These are phyloP conservation scores for Botrytis medusae DNA, from an alignment of 2,329 filamentous ascomycete genomes.

Conservation along the genomic window DNA sequence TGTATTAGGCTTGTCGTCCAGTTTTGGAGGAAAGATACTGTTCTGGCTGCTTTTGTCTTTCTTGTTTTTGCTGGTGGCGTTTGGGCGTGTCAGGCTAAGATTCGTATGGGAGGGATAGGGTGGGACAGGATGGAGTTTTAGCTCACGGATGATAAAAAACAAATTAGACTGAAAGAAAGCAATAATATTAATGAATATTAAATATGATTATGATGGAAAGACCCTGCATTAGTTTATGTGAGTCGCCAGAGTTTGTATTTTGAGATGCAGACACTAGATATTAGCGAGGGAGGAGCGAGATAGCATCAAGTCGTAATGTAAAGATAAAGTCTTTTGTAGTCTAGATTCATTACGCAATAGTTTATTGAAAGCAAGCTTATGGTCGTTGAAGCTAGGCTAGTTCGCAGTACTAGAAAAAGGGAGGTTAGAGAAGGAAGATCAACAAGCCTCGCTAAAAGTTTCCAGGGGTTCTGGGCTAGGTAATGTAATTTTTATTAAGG, in stretches of 20 bases:
- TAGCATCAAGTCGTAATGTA: neutral
- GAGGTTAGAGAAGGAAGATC: neutral
- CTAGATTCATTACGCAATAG: neutral
- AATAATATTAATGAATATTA: conserved; percentile 4
- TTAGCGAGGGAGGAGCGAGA: neutral
- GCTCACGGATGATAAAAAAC: neutral
- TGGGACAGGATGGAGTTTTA: neutral
- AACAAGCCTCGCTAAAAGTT: neutral
- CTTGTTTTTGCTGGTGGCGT: conserved; percentile 6
- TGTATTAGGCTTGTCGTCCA: conserved; percentile 9
- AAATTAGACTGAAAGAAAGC: conserved; percentile 3
- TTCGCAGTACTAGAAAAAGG: neutral
- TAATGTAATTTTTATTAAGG: neutral
- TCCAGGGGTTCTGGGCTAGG: neutral
- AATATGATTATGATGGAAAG: neutral
- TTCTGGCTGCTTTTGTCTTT: neutral
- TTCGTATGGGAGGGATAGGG: neutral
- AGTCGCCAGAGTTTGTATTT: neutral
- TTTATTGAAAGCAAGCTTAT: neutral
- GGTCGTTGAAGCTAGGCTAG: neutral
- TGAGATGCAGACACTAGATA: neutral
- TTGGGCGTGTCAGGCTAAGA: conserved; percentile 12
- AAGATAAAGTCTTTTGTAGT: neutral
- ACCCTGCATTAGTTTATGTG: neutral
- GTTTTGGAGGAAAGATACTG: conserved; percentile 9